Evolutionary conservation across 2,329 filamentous ascomycete species (phyloP).

Genomic region (Aspergillus puulaauensis): DNA sequence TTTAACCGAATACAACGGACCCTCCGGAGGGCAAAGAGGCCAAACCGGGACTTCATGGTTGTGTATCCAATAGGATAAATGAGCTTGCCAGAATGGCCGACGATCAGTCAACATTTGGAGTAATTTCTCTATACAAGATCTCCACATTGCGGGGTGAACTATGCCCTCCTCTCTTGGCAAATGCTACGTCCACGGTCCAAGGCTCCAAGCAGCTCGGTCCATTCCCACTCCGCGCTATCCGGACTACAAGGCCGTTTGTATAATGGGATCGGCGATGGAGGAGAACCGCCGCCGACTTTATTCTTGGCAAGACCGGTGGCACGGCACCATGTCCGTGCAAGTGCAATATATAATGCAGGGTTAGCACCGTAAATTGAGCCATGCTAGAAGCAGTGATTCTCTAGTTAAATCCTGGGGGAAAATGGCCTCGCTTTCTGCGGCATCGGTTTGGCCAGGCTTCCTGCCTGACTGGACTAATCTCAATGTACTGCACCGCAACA

Average conservation of each 20-base stretch:
- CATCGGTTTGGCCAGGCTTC: not conserved
- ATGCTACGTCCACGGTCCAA: not conserved
- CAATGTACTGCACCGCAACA: constrained; percentile 10
- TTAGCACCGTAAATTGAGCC: no score
- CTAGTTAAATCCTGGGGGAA: no score
- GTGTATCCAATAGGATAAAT: not conserved
- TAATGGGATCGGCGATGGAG: not conserved
- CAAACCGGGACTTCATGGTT: not conserved
- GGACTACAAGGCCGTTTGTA: not conserved
- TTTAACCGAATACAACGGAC: not conserved
- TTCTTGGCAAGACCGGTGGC: not conserved
- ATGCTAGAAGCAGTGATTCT: not conserved
- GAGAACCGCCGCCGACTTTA: not conserved
- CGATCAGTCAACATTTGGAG: not conserved
- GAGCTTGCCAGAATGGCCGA: not conserved
- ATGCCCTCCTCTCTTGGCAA: not conserved
- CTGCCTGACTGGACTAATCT: constrained; percentile 7
- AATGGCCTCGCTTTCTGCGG: not conserved
- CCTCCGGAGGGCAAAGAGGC: not conserved
- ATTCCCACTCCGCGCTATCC: not conserved
- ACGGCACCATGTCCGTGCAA: not conserved
- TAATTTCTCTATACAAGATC: not conserved
- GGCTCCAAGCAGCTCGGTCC: not conserved
- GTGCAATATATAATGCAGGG: not conserved
- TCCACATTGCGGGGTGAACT: not conserved